Percentiles rank a stretch among this genome's conserved stretches.
Evolutionary conservation across 2,329 filamentous ascomycete genomes (phyloP).

Genomic region (Fonsecaea monophora): DNA sequence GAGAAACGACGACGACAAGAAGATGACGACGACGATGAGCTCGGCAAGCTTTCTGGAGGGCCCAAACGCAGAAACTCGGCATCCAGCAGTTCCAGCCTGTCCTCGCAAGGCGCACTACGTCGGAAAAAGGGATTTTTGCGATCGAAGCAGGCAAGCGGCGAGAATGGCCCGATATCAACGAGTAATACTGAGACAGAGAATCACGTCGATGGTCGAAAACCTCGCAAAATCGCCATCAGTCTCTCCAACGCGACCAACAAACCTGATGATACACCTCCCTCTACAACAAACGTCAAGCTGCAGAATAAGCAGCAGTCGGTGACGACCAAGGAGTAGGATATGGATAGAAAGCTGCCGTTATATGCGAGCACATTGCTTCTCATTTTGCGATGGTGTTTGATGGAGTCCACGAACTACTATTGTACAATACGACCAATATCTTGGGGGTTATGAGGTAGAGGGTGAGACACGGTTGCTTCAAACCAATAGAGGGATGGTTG

Average conservation of each 20-base stretch:
- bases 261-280: slow-evolving; percentile 27
- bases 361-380: slow-evolving; percentile 22
- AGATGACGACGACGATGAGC: slow-evolving; percentile 90
- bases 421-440: slow-evolving; percentile 29
- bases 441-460: slow-evolving; percentile 8
- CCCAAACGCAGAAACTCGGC: slow-evolving; percentile 55
- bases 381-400: slow-evolving; percentile 32
- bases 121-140: slow-evolving; percentile 39
- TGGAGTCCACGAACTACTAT: slow-evolving; percentile 24
- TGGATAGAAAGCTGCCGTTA: slow-evolving; percentile 7
- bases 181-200: slow-evolving; percentile 33
- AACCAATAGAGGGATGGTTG: neutral
- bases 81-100: slow-evolving; percentile 42
- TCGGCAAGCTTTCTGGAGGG: slow-evolving; percentile 75
- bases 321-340: slow-evolving; percentile 26
- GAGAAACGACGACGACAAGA: slow-evolving; percentile 80
- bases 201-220: slow-evolving; percentile 33
- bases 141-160: slow-evolving; percentile 35
- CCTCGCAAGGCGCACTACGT: slow-evolving; percentile 33
- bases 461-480: neutral
- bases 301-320: slow-evolving; percentile 22
- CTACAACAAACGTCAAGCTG: slow-evolving; percentile 14
- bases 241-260: slow-evolving; percentile 34
- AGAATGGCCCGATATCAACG: slow-evolving; percentile 11
- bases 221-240: slow-evolving; percentile 40